Evolutionary conservation across 164 flowering plant genomes (phyloP).

Genomic region (Stephania japonica): DNA sequence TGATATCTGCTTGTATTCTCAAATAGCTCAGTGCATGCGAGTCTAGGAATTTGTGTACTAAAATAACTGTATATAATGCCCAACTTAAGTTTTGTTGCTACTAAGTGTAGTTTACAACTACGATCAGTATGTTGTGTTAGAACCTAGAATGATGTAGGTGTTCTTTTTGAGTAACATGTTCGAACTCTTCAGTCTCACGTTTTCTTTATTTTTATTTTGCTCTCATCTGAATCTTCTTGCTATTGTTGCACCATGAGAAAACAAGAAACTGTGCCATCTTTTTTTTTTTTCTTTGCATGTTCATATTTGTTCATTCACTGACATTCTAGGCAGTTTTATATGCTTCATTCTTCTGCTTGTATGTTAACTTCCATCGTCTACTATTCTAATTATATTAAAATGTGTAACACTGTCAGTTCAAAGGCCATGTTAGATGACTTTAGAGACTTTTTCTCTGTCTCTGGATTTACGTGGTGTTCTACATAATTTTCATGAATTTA

Average conservation of each 20-base stretch:
- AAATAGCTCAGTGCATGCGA: not conserved
- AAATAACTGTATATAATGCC: not conserved
- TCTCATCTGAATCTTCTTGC: not conserved
- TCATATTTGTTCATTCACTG: not conserved
- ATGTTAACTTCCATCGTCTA: not conserved
- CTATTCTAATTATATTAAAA: not conserved
- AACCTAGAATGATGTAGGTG: not conserved
- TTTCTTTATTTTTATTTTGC: not conserved
- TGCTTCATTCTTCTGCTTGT: not conserved
- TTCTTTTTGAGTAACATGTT: not conserved
- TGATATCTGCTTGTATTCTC: not conserved
- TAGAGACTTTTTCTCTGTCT: not conserved
- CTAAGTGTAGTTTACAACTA: not conserved
- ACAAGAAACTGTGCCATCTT: not conserved
- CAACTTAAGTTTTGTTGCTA: not conserved
- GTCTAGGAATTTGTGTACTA: not conserved
- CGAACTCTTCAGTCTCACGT: too few relatives aligned
- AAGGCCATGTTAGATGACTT: not conserved
- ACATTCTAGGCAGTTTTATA: too few relatives aligned
- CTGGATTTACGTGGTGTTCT: not conserved
- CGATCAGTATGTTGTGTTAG: not conserved
- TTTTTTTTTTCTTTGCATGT: too few relatives aligned
- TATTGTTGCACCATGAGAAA: not conserved
- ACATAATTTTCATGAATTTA: not conserved
- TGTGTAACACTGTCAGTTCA: not conserved